Base-by-base conservation (phyloP, 1,284 basidiomycete genomes). In the Ustilago bromivora region DNA sequence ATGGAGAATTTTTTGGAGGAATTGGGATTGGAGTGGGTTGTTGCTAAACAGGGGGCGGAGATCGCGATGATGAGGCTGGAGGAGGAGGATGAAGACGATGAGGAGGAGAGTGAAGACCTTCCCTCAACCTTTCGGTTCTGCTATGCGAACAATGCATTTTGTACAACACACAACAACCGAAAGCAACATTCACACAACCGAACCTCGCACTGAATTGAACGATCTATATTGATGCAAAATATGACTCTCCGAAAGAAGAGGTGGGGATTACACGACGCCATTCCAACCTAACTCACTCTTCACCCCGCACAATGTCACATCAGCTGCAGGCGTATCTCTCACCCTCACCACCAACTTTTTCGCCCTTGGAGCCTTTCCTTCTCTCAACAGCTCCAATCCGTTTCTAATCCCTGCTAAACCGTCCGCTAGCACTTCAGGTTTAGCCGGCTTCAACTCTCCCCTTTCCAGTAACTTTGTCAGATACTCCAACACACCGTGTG, bases 1-100 rank as follows among this genome's bases (percentile, higher is more conserved):
- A 83, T 83, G 80, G 15, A 40, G n/a, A 56, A 49, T 7, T 83
- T 83, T 41, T 54, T 83, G 47, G 53, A 68, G 13, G 82, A 82
- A 57, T 57, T 83, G 34, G 80, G 76, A 43, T 31, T 83, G 34
- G 82, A 83, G 65, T 83, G 80, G 78, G 41, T 82, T 47, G 76
- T 82, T 10, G 82, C 76, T 1, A 31, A 40, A 1, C 79, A 82
- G 55, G 82, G 82, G 2, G 71, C 74, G 0, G 70, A 83, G 57
- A 13, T 83, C 40, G 66, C 66, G 2, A 11, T 51, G 63, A 47
- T 72, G 49, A 32, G 32, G 4, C 19, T 35, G 15, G 53, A 64
- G 17, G 57, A 49, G 32, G 55, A 49, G 13, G 62, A 57, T 3
- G 58, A 51, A 13, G 58, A 54, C 2, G 62, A 66, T 8, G 57